Percentiles rank a stretch among this genome's conserved stretches.
phyloP scores from a whole-genome alignment of 108 stramenopile genomes.

The Cyclotella sp. region DNA sequence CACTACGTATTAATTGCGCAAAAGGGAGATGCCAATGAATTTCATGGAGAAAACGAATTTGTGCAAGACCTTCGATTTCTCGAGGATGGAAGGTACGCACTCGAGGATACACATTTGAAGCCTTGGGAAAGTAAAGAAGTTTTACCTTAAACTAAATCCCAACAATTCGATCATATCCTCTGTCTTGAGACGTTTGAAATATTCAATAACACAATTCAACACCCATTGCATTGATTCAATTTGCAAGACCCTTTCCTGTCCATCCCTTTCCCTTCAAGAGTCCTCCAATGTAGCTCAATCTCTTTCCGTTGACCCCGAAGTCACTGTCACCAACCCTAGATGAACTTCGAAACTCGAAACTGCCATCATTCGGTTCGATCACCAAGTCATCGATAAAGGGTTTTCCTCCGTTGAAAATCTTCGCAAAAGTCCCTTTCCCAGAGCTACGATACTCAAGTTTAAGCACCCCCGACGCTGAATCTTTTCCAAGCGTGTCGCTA shows the following conservation, averaged over 20 bases:
- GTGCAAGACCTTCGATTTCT: constrained; percentile 70
- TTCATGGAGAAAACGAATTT: background rate
- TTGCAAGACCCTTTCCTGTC: constrained; percentile 37
- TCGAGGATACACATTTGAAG: constrained; percentile 83
- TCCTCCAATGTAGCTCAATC: constrained; percentile 56
- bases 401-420: constrained; percentile 86
- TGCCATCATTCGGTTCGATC: constrained; percentile 58
- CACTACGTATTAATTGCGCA: constrained; percentile 85
- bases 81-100: constrained; percentile 64
- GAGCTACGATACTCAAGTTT: constrained; percentile 72
- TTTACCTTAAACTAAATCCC: background rate
- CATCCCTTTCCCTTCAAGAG: constrained; percentile 59
- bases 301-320: constrained; percentile 85
- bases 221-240: background rate
- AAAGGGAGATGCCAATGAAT: constrained; percentile 43
- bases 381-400: constrained; percentile 88
- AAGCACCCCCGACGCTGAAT: constrained; percentile 45
- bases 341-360: constrained; percentile 63
- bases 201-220: background rate
- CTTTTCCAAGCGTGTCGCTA: constrained; percentile 53
- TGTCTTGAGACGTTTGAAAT: too few species aligned
- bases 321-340: constrained; percentile 86
- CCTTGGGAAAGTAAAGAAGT: constrained; percentile 66
- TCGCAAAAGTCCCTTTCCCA: constrained; percentile 84
- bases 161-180: too few species aligned